Base-by-base conservation (phyloP, 2,329 filamentous ascomycete species). In the Trichoderma sp. region DNA sequence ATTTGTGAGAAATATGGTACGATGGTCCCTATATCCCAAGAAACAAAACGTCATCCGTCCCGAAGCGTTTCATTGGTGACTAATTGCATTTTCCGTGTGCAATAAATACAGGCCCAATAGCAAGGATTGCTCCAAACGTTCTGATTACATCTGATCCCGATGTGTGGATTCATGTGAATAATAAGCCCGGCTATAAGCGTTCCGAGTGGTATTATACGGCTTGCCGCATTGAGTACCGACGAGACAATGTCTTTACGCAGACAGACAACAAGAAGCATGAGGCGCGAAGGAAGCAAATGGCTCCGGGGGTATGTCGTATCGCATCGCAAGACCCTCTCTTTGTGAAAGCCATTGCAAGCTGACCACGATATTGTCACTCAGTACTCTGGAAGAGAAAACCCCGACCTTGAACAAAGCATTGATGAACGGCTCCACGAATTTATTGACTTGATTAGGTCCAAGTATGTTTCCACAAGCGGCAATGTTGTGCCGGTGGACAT, bases 351-450 rank as follows among this genome's bases (percentile, higher is more conserved):
- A 30, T 26, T 12, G 12, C 71, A 73, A 1, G 3, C 39, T 47
- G 7, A 8, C 36, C 32, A 36, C 21, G 32, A 34, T 30, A 12
- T 60, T 30, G 26, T 11, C n/a, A 15, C 11, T 3, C 14, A 86
- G 86, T 90, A 89, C 75, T 85, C 87, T 3, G 87, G 87, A 3
- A 84, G 86, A 69, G 87, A 89, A 64, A 88, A 89, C 43, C 80
- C 82, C 9, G 73, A 81, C 1, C 77, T 89, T 3, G 87, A 89
- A 72, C 74, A 77, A 0, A 82, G 84, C 5, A 83, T 90, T 30
- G 84, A 90, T 72, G 73, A 79, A 6, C 82, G 84, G 12, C 77
- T 89, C 8, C 73, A 79, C 36, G 82, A 86, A 12, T 76, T 88
- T 0, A 69, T 88, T 12, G 39, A 78, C 2, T 81, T 89, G 2